These are phyloP conservation scores for Salvia splendens DNA, from an alignment of 257 asterid genomes.

Conservation along the genomic window DNA sequence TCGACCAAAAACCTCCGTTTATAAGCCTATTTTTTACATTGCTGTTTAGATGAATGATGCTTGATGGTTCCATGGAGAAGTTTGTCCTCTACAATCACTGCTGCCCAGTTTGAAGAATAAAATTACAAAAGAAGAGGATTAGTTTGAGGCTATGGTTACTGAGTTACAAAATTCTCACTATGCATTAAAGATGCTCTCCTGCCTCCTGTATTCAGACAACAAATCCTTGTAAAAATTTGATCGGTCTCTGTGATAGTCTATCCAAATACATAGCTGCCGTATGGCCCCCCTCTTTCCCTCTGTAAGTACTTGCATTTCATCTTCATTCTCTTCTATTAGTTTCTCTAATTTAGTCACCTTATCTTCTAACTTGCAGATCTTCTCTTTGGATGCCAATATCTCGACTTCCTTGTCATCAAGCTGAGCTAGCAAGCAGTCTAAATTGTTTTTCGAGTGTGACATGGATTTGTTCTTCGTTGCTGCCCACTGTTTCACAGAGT, in stretches of 20 bases:
- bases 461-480: slow-evolving; percentile 56
- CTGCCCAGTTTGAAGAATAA: too few relatives aligned
- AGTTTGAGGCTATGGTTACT: background rate
- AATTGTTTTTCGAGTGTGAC: slow-evolving; percentile 46
- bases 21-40: slow-evolving; percentile 3
- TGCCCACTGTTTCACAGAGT: slow-evolving; percentile 67
- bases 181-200: slow-evolving; percentile 25
- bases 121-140: background rate
- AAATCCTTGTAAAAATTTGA: slow-evolving; percentile 70
- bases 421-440: slow-evolving; percentile 54
- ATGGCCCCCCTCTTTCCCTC: slow-evolving; percentile 93
- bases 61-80: background rate
- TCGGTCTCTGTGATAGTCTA: slow-evolving; percentile 74
- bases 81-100: too few relatives aligned
- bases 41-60: background rate
- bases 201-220: slow-evolving; percentile 25
- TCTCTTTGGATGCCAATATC: slow-evolving; percentile 59
- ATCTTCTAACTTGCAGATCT: slow-evolving; percentile 62
- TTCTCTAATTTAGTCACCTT: slow-evolving; percentile 72
- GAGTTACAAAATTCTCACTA: background rate
- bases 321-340: slow-evolving; percentile 57
- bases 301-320: slow-evolving; percentile 52
- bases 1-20: slow-evolving; percentile 8
- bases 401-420: slow-evolving; percentile 72
- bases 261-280: slow-evolving; percentile 86